Evolutionary conservation across 805 yeast species (phyloP), one percentile per base, ranked within the genome.

Genomic region (Komagataella ulmi): DNA sequence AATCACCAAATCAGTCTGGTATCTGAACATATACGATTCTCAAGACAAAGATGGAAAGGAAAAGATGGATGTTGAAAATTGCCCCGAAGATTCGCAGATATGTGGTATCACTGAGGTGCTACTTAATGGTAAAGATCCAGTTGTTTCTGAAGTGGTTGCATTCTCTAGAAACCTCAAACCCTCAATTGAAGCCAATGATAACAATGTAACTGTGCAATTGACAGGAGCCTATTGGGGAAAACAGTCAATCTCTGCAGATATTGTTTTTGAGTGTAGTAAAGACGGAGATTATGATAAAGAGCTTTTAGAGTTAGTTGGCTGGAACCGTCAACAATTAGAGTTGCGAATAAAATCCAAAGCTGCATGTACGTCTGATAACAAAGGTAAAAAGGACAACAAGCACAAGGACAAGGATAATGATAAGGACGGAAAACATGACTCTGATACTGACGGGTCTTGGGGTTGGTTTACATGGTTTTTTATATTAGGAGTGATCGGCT

Each of bases 401-500:
- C 50, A 64, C 17, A 54, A 55, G 12, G 62, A 60, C 17, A 59
- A 59, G 17, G 57, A 62, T 54, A n/a, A 49, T n/a, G 59, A 63
- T 54, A n/a, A 49, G 17, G 59, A 63, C 8, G 55, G 61, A 17
- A 51, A 57, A 3, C 67, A 64, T n/a, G 65, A 64, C 45, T 10
- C 40, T 30, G 40, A 30, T 30, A 71, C 80, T 10, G 49, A 67
- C 59, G 40, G 40, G 40, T 80, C 82, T 53, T 81, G 91, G 83
- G 93, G 95, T 51, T 79, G 90, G 75, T 79, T 90, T 62, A 78
- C 89, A 2, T 87, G 91, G 82, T 60, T 88, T 7, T 87, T 90
- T 61, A 81, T 90, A 57, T 67, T 89, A 54, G 66, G 83, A 56
- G 86, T 87, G 17, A 65, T 91, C 40, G 76, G 77, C 48, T 74